These are phyloP conservation scores for Tetracentron sinense DNA, from an alignment of 164 flowering plant species.

Conservation along the genomic window DNA sequence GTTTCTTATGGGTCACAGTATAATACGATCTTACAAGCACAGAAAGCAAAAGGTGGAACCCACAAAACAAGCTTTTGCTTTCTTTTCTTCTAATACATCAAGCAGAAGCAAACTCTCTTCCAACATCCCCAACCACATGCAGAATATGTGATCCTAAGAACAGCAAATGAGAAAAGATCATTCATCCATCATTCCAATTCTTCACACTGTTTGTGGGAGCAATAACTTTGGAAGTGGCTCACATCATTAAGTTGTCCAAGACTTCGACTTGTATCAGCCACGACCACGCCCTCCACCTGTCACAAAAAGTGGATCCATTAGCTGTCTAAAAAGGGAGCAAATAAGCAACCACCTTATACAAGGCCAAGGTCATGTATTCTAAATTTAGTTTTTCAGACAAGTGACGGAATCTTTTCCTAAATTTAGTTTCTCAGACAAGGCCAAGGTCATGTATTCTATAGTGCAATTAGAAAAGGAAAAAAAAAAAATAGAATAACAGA, in stretches of 20 bases:
- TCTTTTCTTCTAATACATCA: neutral
- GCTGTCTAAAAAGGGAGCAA: too few species aligned
- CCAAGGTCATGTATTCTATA: too few species aligned
- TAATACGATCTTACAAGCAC: neutral
- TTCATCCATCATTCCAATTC: conserved; percentile 8
- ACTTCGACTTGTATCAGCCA: conserved; percentile 22
- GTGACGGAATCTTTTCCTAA: too few species aligned
- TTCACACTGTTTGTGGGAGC: neutral
- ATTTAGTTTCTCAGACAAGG: too few species aligned
- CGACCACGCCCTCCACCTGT: conserved; percentile 27
- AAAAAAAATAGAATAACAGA: neutral
- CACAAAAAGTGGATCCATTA: neutral
- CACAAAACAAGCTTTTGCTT: neutral
- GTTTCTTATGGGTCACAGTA: neutral
- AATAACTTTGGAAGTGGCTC: conserved; percentile 11
- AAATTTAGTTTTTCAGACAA: too few species aligned
- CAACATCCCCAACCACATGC: neutral
- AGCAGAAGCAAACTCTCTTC: neutral
- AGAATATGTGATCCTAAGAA: too few species aligned
- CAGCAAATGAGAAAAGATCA: too few species aligned
- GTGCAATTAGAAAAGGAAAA: too few species aligned
- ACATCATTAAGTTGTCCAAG: conserved; percentile 2
- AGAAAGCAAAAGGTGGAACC: neutral
- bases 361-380: too few species aligned
- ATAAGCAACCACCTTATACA: neutral